These are phyloP conservation scores for Pseudogymnoascus sp. DNA, from an alignment of 2,329 filamentous ascomycete genomes.

Conservation along the genomic window DNA sequence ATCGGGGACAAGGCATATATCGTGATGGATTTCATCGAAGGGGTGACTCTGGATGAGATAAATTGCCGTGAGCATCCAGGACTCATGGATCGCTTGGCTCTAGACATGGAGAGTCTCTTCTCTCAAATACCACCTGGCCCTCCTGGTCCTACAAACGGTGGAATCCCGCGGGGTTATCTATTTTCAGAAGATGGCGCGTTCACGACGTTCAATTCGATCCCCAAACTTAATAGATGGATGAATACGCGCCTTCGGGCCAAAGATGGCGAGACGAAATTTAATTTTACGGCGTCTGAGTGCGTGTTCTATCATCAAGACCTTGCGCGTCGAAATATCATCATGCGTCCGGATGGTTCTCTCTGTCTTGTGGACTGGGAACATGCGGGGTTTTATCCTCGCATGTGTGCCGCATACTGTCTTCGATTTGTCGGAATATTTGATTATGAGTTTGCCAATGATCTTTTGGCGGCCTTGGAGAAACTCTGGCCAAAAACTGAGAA, in stretches of 20 bases:
- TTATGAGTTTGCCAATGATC: background rate
- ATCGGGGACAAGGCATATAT: background rate
- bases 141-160: background rate
- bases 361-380: background rate
- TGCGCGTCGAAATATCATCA: background rate
- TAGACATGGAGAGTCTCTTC: background rate
- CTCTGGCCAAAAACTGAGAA: background rate
- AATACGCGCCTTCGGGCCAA: background rate
- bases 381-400: background rate
- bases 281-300: background rate
- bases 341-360: background rate
- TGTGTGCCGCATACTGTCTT: background rate
- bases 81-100: background rate
- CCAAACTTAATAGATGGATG: background rate
- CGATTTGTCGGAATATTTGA: background rate
- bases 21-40: background rate
- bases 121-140: background rate
- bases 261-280: background rate
- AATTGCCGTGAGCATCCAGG: background rate
- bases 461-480: background rate
- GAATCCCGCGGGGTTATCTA: background rate
- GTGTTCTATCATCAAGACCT: background rate
- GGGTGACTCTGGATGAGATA: background rate
- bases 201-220: background rate
- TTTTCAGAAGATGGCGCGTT: background rate